These are phyloP conservation scores for Rhodosorus marinus DNA, from an alignment of 23 red algal genomes.

Conservation along the genomic window DNA sequence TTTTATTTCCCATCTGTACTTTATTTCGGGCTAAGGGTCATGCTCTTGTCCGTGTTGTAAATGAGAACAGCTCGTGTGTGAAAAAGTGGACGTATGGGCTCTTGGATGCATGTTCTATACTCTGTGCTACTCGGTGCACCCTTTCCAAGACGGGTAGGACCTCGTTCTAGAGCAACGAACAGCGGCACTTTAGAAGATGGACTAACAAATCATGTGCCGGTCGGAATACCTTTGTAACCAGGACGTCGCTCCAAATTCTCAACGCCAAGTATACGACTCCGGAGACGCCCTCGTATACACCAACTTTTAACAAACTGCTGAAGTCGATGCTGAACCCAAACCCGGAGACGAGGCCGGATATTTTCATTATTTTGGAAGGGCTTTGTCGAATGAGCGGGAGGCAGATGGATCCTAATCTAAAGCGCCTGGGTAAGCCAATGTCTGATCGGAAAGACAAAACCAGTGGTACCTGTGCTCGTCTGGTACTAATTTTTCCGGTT, in stretches of 20 bases:
- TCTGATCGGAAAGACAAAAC: no score
- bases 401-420: no score
- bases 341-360: slow-evolving; percentile 21
- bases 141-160: slow-evolving; percentile 52
- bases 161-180: no score
- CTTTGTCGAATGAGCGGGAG: no score
- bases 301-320: slow-evolving; percentile 13
- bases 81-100: slow-evolving; percentile 82
- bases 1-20: not conserved
- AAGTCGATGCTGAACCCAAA: slow-evolving; percentile 23
- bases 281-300: slow-evolving; percentile 17
- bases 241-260: slow-evolving; percentile 31
- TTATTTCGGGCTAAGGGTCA: not conserved
- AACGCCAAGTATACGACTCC: slow-evolving; percentile 12
- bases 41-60: slow-evolving; percentile 12
- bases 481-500: no score
- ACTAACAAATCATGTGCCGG: no score
- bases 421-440: no score
- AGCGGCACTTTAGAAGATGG: no score
- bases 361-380: slow-evolving; percentile 12
- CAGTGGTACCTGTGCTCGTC: no score
- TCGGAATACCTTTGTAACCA: no score
- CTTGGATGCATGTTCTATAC: slow-evolving; percentile 71
- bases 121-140: slow-evolving; percentile 26
- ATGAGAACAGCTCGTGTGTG: slow-evolving; percentile 4